Evolutionary conservation across 257 asterid genomes (phyloP).

Genomic region (Solanum medicagineum): DNA sequence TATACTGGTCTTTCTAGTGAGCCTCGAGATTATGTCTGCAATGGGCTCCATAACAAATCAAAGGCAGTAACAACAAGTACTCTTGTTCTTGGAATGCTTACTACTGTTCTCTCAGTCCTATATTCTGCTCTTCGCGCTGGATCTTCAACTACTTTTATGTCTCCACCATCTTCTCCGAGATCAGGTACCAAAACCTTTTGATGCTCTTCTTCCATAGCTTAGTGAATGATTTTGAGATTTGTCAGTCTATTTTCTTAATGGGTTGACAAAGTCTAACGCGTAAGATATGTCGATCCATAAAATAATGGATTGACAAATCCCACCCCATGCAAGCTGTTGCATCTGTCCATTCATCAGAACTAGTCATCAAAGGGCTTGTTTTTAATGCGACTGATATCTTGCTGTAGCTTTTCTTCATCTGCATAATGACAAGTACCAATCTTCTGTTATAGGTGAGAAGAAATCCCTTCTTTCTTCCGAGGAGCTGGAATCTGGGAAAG

Average conservation of each 20-base stretch:
- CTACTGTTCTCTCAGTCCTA: conserved; percentile 77
- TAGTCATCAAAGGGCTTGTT: not conserved
- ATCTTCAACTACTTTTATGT: conserved; percentile 81
- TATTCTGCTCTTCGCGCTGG: conserved; percentile 97
- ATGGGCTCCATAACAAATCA: conserved; percentile 75
- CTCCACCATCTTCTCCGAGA: conserved; percentile 92
- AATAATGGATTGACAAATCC: not conserved
- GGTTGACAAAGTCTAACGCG: no score
- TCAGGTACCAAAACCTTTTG: conserved; percentile 39
- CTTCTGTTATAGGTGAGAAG: conserved; percentile 32
- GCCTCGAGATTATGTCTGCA: conserved; percentile 81
- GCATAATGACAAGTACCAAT: not conserved
- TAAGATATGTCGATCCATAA: no score
- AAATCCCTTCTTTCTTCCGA: conserved; percentile 58
- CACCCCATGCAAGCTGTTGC: not conserved
- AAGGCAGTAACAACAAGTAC: conserved; percentile 64
- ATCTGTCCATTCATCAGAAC: not conserved
- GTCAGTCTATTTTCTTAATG: not conserved
- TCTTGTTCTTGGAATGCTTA: conserved; percentile 84
- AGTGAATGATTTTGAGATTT: not conserved
- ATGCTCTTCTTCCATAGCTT: not conserved
- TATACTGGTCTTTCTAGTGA: conserved; percentile 91
- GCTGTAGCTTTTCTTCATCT: not conserved
- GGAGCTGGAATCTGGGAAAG: conserved; percentile 69
- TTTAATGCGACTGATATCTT: not conserved